phyloP scores from a whole-genome alignment of 257 asterid species.

The Solanum clarkiae region DNA sequence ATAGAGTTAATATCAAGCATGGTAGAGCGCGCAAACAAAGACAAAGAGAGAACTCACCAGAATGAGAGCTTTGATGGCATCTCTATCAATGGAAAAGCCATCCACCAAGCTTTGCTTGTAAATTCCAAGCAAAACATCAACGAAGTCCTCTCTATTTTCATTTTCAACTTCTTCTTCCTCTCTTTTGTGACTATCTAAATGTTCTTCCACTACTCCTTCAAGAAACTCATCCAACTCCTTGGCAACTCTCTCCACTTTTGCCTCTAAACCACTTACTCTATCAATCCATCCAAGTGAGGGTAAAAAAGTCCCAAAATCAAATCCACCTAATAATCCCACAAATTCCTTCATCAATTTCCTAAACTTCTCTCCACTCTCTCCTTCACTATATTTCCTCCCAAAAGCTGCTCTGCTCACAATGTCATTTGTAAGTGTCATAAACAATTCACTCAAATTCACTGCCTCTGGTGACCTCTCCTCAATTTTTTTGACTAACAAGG shows the following conservation, averaged over 20 bases:
- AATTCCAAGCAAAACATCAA: conserved; percentile 34
- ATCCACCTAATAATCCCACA: conserved; percentile 9
- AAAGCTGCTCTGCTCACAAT: conserved; percentile 28
- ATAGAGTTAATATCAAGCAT: background rate
- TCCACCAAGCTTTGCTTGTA: background rate
- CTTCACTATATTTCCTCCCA: conserved; percentile 26
- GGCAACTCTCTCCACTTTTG: conserved; percentile 12
- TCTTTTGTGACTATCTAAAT: background rate
- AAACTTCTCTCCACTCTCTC: conserved; percentile 17
- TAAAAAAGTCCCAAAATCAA: conserved; percentile 15
- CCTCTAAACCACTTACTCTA: conserved; percentile 15
- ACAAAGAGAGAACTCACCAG: background rate
- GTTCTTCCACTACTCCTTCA: conserved; percentile 20
- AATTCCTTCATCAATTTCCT: conserved; percentile 9
- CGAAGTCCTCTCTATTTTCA: conserved; percentile 14
- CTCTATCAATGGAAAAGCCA: background rate
- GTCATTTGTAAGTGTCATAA: conserved; percentile 19
- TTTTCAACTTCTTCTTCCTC: background rate
- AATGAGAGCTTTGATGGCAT: background rate
- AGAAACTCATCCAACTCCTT: conserved; percentile 23
- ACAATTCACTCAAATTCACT: conserved; percentile 14
- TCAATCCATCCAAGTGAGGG: conserved; percentile 35
- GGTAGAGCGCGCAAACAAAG: no score
- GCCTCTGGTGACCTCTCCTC: background rate
- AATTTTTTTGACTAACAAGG: background rate